Percentiles rank a stretch among this genome's conserved stretches.
These are phyloP conservation scores for Daldinia grandis DNA, from an alignment of 495 filamentous ascomycete genomes.

Conservation along the genomic window DNA sequence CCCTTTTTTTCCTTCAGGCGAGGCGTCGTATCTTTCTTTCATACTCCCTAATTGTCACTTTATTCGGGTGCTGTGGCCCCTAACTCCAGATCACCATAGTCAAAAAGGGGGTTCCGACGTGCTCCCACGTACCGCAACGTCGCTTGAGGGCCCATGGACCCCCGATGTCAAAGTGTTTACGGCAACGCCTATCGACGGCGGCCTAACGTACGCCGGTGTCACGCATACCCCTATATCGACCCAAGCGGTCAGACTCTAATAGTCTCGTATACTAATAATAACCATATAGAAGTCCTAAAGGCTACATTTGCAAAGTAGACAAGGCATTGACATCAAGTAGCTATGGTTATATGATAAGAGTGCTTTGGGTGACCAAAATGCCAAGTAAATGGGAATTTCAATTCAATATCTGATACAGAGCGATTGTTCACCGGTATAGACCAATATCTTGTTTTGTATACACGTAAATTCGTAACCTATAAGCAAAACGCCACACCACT, in stretches of 20 bases:
- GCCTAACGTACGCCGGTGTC: not conserved
- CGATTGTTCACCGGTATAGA: not conserved
- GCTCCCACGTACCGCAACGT: not conserved
- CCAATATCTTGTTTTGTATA: not conserved
- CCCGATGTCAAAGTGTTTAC: not conserved
- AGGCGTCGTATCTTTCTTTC: too few species aligned
- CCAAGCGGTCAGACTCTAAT: not conserved
- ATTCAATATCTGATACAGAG: not conserved
- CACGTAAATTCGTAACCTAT: conserved; percentile 1
- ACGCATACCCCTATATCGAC: not conserved
- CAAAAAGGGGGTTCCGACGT: not conserved
- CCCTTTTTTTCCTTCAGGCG: not conserved
- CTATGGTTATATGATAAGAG: not conserved
- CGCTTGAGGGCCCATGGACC: not conserved
- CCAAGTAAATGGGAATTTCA: not conserved
- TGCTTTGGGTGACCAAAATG: not conserved
- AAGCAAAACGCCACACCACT: not conserved
- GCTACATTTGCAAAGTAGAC: not conserved
- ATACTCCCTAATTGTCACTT: too few species aligned
- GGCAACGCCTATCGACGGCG: not conserved
- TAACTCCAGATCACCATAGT: not conserved
- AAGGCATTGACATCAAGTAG: too few species aligned
- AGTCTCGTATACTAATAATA: not conserved
- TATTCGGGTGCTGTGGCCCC: too few species aligned
- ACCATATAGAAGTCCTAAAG: not conserved